These are phyloP conservation scores for Mycoemilia scoparia DNA, from an alignment of 192 early-diverging fungal genomes.

Conservation along the genomic window DNA sequence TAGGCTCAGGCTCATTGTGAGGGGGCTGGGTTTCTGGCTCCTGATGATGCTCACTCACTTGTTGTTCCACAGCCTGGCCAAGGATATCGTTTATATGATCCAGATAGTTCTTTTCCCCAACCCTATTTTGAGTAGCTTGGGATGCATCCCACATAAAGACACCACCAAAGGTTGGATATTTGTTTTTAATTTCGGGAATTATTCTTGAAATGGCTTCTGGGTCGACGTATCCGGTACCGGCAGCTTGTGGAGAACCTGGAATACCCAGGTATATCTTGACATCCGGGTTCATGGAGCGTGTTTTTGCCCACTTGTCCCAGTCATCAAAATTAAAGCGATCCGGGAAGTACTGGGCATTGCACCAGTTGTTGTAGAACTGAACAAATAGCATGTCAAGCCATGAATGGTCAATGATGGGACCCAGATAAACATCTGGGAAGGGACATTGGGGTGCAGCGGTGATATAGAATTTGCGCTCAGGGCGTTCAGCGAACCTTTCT, in stretches of 20 bases:
- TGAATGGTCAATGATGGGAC: conserved; percentile 34
- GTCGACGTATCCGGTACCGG: conserved; percentile 37
- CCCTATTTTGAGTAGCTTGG: conserved; percentile 33
- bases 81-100: background rate
- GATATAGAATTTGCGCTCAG: conserved; percentile 33
- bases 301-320: conserved; percentile 51
- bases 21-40: no score
- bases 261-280: conserved; percentile 46
- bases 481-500: conserved; percentile 26
- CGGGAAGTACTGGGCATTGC: conserved; percentile 26
- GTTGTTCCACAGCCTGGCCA: no score
- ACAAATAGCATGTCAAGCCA: conserved; percentile 55
- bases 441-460: conserved; percentile 57
- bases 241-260: conserved; percentile 34
- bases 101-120: background rate
- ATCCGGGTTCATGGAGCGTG: conserved; percentile 33
- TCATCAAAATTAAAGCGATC: conserved; percentile 53
- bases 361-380: conserved; percentile 75
- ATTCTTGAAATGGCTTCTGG: conserved; percentile 27
- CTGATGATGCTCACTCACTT: no score
- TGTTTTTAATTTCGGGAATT: conserved; percentile 25
- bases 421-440: conserved; percentile 47
- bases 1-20: no score
- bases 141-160: conserved; percentile 62
- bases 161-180: conserved; percentile 43